A percentile compares a stretch with the other conserved stretches of the same genome.
phyloP scores from a whole-genome alignment of 768 basidiomycete species.

The Lyophyllum semitale region DNA sequence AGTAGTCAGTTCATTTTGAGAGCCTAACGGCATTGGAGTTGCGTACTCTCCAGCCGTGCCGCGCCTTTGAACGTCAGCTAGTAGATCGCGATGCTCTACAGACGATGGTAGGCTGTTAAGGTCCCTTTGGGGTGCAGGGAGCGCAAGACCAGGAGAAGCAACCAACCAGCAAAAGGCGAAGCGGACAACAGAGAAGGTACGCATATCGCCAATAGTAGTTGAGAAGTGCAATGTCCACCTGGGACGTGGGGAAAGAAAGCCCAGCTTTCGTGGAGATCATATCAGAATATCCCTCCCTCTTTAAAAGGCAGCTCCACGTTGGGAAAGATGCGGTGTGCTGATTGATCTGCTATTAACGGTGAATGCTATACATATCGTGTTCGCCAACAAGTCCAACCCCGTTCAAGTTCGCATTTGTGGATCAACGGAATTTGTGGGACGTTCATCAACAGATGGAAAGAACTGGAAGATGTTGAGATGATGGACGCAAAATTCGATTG shows the following conservation, averaged over 20 bases:
- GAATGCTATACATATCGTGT: too few species aligned
- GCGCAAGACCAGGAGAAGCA: neutral
- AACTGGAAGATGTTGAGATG: too few species aligned
- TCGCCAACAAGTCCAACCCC: too few species aligned
- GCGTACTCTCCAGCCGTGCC: neutral
- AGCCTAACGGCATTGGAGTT: neutral
- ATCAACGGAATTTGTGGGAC: too few species aligned
- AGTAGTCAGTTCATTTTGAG: too few species aligned
- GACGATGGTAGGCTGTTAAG: neutral
- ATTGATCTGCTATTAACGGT: neutral
- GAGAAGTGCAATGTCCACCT: neutral
- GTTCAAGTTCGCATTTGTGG: too few species aligned
- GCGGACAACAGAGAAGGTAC: neutral
- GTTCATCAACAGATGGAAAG: too few species aligned
- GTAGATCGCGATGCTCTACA: neutral
- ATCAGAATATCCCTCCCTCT: neutral
- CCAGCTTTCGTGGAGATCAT: conserved; percentile 7
- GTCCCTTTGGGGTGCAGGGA: neutral
- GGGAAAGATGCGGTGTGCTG: too few species aligned
- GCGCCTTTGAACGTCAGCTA: neutral
- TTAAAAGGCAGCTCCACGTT: neutral
- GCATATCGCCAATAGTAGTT: neutral
- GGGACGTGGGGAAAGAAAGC: neutral
- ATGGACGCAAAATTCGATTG: too few species aligned
- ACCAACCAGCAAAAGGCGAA: neutral